Conservation (phyloP, 495 filamentous ascomycete species). For the Monascus purpureus region DNA sequence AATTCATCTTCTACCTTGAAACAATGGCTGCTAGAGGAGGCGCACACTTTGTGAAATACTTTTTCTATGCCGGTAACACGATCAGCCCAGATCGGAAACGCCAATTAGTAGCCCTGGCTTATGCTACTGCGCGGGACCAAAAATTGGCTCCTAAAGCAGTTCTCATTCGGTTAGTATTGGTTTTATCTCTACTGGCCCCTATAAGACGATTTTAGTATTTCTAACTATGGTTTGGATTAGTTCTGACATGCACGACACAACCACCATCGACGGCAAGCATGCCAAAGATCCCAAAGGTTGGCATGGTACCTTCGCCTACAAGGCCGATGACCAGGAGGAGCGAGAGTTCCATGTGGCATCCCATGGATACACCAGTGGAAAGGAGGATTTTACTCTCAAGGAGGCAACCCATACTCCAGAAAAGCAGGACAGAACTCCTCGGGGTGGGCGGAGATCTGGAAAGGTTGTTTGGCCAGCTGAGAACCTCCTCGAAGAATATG, state of each 20-base stretch:
- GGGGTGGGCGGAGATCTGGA: not conserved
- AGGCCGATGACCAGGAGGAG: not conserved
- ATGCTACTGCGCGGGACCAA: not conserved
- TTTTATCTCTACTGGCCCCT: not conserved
- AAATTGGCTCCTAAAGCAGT: not conserved
- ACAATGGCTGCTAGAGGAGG: not conserved
- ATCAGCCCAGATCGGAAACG: too few relatives aligned
- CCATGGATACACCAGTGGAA: not conserved
- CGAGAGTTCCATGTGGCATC: not conserved
- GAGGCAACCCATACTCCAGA: not conserved
- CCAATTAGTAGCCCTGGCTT: too few relatives aligned
- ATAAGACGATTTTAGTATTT: not conserved
- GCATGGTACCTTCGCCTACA: not conserved
- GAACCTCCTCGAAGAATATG: not conserved
- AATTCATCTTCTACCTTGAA: too few relatives aligned
- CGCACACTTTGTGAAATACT: not conserved
- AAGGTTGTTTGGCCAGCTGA: not conserved
- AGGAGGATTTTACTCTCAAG: not conserved
- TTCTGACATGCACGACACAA: not conserved
- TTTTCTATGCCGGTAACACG: not conserved
- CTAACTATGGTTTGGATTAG: not conserved
- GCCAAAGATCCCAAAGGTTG: not conserved
- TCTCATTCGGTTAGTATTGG: not conserved
- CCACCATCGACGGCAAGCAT: not conserved
- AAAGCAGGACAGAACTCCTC: not conserved